phyloP scores from a whole-genome alignment of 2,329 filamentous ascomycete species.

The Ceratocystis ficicola region DNA sequence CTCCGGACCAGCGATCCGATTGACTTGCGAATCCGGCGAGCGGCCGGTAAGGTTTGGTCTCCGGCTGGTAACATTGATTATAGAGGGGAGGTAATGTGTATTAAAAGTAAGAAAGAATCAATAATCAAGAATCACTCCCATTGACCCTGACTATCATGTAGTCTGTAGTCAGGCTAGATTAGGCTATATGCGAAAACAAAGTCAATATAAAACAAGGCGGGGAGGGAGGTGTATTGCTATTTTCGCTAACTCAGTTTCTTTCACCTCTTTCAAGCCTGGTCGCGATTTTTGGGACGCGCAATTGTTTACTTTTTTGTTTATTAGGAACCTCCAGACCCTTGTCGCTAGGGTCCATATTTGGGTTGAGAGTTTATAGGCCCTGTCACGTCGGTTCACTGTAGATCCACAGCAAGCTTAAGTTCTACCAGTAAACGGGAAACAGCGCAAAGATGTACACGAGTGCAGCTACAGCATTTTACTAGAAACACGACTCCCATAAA shows the following conservation, averaged over 20 bases:
- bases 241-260: not conserved
- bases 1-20: slow-evolving; percentile 45
- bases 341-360: not conserved
- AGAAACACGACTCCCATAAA: no score
- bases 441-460: no score
- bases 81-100: not conserved
- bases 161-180: not conserved
- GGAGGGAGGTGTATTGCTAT: not conserved
- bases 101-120: not conserved
- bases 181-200: not conserved
- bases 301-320: slow-evolving; percentile 21
- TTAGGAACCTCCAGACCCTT: slow-evolving; percentile 5
- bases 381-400: not conserved
- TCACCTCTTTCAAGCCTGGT: not conserved
- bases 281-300: slow-evolving; percentile 19
- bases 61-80: slow-evolving; percentile 16
- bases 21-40: slow-evolving; percentile 56
- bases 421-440: no score
- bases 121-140: not conserved
- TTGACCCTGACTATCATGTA: not conserved
- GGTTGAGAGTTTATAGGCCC: not conserved
- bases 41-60: slow-evolving; percentile 39
- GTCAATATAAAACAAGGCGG: not conserved
- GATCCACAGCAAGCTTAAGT: not conserved
- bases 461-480: no score